These are phyloP conservation scores for Haemoproteus tartakovskyi DNA, from an alignment of 169 alveolate species.

Conservation along the genomic window DNA sequence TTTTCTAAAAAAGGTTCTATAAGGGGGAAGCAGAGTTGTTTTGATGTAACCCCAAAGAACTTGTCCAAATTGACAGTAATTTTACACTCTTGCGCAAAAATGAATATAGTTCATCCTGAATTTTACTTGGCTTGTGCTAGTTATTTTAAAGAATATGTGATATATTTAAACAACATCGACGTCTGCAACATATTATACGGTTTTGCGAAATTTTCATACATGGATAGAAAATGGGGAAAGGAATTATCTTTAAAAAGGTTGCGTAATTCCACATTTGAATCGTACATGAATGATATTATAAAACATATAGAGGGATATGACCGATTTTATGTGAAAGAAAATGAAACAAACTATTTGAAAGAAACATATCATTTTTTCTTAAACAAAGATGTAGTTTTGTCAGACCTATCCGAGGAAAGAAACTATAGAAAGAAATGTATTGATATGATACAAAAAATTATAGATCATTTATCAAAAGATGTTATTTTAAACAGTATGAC, in stretches of 20 bases:
- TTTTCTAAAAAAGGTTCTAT: no score
- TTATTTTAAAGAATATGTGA: conserved; percentile 8
- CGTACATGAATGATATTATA: not conserved
- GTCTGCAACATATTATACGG: conserved; percentile 28
- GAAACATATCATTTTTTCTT: not conserved
- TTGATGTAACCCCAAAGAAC: not conserved
- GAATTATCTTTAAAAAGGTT: not conserved
- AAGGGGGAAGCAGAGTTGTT: not conserved
- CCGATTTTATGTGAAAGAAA: not conserved
- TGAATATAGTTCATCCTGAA: conserved; percentile 17
- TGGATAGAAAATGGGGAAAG: not conserved
- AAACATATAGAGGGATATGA: not conserved
- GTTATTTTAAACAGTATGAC: not conserved
- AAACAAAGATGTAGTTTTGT: not conserved
- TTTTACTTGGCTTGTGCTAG: conserved; percentile 1
- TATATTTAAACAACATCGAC: conserved; percentile 14
- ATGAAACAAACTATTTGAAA: not conserved
- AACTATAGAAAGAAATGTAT: no score
- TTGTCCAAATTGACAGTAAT: conserved; percentile 19
- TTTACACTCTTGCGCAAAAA: conserved; percentile 11
- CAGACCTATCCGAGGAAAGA: no score
- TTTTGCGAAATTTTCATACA: not conserved
- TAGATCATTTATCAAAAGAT: conserved; percentile 1
- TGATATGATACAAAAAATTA: no score
- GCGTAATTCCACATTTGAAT: not conserved